These are phyloP conservation scores for Acanthochlamys bracteata DNA, from an alignment of 106 monocot species.

Conservation along the genomic window DNA sequence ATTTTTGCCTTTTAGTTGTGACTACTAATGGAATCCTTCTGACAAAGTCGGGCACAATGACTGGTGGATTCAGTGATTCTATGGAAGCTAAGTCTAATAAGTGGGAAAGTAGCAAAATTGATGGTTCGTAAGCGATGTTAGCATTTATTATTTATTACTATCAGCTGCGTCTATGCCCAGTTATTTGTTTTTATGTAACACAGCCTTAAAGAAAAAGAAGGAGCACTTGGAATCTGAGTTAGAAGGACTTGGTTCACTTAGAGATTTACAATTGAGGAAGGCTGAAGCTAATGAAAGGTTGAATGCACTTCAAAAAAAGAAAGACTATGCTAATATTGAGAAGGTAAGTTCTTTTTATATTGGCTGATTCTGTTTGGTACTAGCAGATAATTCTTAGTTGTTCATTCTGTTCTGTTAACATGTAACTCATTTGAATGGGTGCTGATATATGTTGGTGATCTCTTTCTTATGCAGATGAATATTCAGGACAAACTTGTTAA, in stretches of 20 bases:
- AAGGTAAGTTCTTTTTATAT: conserved; percentile 32
- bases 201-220: conserved; percentile 82
- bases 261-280: conserved; percentile 83
- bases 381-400: no score
- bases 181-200: conserved; percentile 12
- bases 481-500: conserved; percentile 54
- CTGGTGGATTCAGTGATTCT: conserved; percentile 91
- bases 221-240: conserved; percentile 71
- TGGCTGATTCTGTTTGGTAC: no score
- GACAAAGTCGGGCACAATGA: conserved; percentile 97
- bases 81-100: conserved; percentile 99
- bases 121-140: conserved; percentile 53
- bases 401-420: no score
- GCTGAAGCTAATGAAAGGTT: conserved; percentile 65
- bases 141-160: no score
- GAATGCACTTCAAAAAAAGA: conserved; percentile 81
- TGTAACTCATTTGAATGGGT: no score
- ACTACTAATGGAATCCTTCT: conserved; percentile 94
- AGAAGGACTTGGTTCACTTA: conserved; percentile 61
- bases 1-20: conserved; percentile 44
- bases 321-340: conserved; percentile 72
- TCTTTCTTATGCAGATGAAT: conserved; percentile 68
- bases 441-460: no score
- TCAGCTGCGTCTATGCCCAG: neutral
- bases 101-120: conserved; percentile 84